These are phyloP conservation scores for Heterobasidion annosum DNA, from an alignment of 1,284 basidiomycete species.

Conservation along the genomic window DNA sequence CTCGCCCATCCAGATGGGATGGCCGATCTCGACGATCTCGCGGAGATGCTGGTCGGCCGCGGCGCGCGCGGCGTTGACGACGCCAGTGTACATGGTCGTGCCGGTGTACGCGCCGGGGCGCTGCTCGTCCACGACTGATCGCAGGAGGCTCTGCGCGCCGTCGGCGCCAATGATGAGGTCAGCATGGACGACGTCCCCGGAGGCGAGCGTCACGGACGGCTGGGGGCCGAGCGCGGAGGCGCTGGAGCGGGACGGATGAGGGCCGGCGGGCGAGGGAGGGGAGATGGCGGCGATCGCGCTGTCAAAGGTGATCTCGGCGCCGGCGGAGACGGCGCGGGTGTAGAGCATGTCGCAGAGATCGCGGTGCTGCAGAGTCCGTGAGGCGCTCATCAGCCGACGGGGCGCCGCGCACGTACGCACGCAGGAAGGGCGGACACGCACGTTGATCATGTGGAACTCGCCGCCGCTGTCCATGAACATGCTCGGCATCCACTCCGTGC, in stretches of 20 bases:
- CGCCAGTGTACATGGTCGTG: constrained; percentile 40
- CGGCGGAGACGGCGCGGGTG: not conserved
- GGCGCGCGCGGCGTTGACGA: constrained; percentile 36
- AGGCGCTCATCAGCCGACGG: too few relatives aligned
- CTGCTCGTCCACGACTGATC: constrained; percentile 30
- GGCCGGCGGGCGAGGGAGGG: not conserved
- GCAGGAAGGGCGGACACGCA: not conserved
- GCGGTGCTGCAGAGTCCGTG: not conserved
- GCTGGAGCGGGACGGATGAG: not conserved
- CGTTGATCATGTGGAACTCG: not conserved
- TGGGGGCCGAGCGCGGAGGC: not conserved
- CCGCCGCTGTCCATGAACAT: not conserved
- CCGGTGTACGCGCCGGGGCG: constrained; percentile 32
- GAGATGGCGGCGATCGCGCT: not conserved
- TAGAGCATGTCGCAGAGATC: not conserved
- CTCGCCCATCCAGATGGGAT: constrained; percentile 37
- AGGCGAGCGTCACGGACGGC: constrained; percentile 20
- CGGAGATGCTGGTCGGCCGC: constrained; percentile 38
- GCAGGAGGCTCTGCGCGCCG: constrained; percentile 40
- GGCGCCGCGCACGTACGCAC: too few relatives aligned
- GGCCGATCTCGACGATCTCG: constrained; percentile 26
- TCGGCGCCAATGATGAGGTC: constrained; percentile 37
- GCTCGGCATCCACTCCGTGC: not conserved
- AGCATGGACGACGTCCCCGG: constrained; percentile 26
- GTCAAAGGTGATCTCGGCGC: not conserved